Evolutionary conservation across 2,329 filamentous ascomycete genomes (phyloP), one percentile per base, ranked within the genome.

Genomic region (Neonectria sp.): DNA sequence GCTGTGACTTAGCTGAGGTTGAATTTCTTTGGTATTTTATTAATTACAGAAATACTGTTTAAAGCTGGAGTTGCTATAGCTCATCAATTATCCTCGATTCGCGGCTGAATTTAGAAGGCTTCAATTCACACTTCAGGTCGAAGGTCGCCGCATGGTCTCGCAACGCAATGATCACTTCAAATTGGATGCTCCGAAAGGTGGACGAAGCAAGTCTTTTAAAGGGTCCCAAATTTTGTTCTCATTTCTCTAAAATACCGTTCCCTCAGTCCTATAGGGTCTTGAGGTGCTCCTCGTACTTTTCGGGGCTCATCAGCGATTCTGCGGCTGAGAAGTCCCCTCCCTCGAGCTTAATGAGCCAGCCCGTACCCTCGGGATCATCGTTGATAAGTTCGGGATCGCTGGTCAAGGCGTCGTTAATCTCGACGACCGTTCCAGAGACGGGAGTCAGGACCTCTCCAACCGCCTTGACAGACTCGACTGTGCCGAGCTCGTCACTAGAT

Each of bases 381-480:
- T 94, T 91, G 61, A 97, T 85, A 59, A 85, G 78, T 8, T 79
- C 79, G 82, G 94, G 93, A 82, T 90, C 92, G 77, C 94, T 90
- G 78, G 93, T 91, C 62, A 97, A 85, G 57, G 85, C 78, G 8
- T 79, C 78, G 83, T 97, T 97, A 71, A 90, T 85, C 75, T 91
- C 88, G 17, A 89, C 86, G 58, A 97, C 89, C 69, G 84, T 91
- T 71, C 94, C 94, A 31, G 86, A 83, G 67, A 97, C 88, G 15
- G 95, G 95, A 7, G 93, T 90, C 82, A 95, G 90, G 83, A 97
- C 95, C 80, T 97, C 95, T 46, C 93, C 95, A 2, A 94, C 95
- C 60, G 92, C 95, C 86, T 97, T 97, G 79, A 97, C 95, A 1
- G 93, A 96, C 85, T 97, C 95, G 69, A 97, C 94, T 60, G 94